Evolutionary conservation across 441 rosid genomes (phyloP).

Genomic region (Populus tomentosa): DNA sequence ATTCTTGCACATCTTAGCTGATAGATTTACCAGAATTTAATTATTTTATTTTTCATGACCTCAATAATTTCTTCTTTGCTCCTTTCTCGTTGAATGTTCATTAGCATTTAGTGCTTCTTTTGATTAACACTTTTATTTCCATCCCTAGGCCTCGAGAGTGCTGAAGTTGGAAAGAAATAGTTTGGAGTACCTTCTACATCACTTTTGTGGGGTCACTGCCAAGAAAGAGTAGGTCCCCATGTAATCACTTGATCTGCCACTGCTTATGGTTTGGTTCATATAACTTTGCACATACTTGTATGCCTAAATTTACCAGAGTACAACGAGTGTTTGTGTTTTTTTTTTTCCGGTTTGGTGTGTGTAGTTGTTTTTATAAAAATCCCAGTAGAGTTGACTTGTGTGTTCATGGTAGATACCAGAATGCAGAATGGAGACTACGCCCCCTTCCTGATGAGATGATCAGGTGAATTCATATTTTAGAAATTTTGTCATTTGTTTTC

Average conservation of each 20-base stretch:
- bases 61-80: no score
- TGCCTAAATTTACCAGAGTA: not conserved
- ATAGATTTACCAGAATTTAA: no score
- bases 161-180: conserved; percentile 86
- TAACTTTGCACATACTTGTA: not conserved
- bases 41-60: no score
- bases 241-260: conserved; percentile 2
- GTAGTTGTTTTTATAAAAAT: no score
- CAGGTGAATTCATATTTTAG: conserved; percentile 35
- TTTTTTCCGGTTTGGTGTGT: not conserved
- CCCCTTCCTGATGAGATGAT: conserved; percentile 82
- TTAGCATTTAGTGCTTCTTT: no score
- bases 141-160: conserved; percentile 82
- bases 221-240: conserved; percentile 70
- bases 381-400: conserved; percentile 15
- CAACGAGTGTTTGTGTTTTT: no score
- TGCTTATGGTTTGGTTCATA: no score
- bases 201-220: conserved; percentile 78
- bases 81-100: no score
- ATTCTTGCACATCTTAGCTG: no score
- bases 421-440: conserved; percentile 94
- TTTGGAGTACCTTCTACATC: conserved; percentile 77
- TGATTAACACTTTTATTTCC: not conserved
- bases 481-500: not conserved
- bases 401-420: conserved; percentile 67